Base-by-base conservation (phyloP, 768 basidiomycete genomes). In the Dictyophora rubrovolvata region DNA sequence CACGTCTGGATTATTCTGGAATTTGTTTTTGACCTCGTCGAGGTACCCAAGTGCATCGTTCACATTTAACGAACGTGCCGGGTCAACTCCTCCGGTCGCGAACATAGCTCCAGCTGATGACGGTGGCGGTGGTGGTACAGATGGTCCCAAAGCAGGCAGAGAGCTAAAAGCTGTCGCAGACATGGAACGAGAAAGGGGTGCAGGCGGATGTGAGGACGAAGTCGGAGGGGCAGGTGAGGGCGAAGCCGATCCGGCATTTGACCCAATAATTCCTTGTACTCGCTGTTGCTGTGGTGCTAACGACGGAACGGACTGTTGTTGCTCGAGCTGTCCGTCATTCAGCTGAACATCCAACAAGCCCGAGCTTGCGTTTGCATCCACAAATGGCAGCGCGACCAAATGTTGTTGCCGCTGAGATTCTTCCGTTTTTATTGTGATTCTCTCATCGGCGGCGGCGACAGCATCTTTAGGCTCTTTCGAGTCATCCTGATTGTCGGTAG, bases 1-100 rank as follows among this genome's bases (percentile, higher is more conserved):
- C 23, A 95, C 92, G 66, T 93, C 90, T 18, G 93, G 93, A 70
- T 85, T 84, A 69, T 90, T 86, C 50, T 83, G 79, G 70, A 95
- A 96, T 74, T 93, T 89, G 48, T 82, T 78, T 76, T 95, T 96
- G 74, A 96, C 93, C 23, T 90, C 89, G 70, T 96, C 93, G 64
- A 96, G 83, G 67, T 96, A 96, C 67, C 85, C 86, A 71, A 96
- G 79, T 34, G 93, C 93, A 73, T 96, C 93, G 42, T 89, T 87
- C 65, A 95, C 93, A 68, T 95, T 93, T 69, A 95, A 77, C 35
- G 88, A 88, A 18, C 92, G 75, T 20, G 65, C 70, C n/a, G 68
- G 63, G 48, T 53, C 57, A 0, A 23, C 60, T 28, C 28, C 28
- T 28, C 28, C 22, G 35, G 35, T 6, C 18, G 36, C 35, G 11